phyloP scores from a whole-genome alignment of 257 asterid genomes.

The Plectranthus barbatus region DNA sequence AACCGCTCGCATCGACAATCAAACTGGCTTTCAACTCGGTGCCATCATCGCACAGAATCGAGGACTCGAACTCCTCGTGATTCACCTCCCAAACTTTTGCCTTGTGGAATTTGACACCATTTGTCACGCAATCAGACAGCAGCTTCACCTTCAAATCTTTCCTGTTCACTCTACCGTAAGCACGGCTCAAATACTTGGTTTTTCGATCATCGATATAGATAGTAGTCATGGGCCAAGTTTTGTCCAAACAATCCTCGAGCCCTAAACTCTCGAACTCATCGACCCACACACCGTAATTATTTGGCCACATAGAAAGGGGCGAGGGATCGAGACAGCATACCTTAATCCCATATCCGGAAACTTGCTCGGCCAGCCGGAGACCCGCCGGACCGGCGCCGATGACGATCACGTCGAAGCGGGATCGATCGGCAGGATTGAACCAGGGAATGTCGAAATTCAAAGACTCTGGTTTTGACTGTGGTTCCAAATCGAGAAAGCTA shows the following conservation, averaged over 20 bases:
- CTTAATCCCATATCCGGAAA: slow-evolving; percentile 54
- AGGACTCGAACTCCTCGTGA: slow-evolving; percentile 72
- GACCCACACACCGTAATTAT: slow-evolving; percentile 87
- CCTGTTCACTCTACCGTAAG: slow-evolving; percentile 68
- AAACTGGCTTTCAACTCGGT: slow-evolving; percentile 47
- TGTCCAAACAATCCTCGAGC: slow-evolving; percentile 65
- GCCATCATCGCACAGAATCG: slow-evolving; percentile 67
- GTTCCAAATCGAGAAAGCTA: slow-evolving; percentile 67
- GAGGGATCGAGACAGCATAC: slow-evolving; percentile 89
- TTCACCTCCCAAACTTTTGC: slow-evolving; percentile 62
- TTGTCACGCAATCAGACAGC: slow-evolving; percentile 42
- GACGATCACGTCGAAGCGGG: slow-evolving; percentile 61
- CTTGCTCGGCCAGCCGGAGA: slow-evolving; percentile 71
- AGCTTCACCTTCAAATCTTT: slow-evolving; percentile 51
- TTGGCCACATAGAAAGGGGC: slow-evolving; percentile 87
- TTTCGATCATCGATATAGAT: slow-evolving; percentile 49
- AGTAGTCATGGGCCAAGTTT: slow-evolving; percentile 60
- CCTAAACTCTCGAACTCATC: slow-evolving; percentile 77
- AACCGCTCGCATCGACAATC: slow-evolving; percentile 90
- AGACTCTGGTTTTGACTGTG: slow-evolving; percentile 47
- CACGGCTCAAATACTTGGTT: slow-evolving; percentile 61
- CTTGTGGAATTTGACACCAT: slow-evolving; percentile 52
- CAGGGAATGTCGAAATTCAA: slow-evolving; percentile 49
- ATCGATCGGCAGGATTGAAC: slow-evolving; percentile 42
- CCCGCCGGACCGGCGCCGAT: slow-evolving; percentile 97